phyloP scores from a whole-genome alignment of 139 green algal genomes.

The Diplosphaera chodatii region DNA sequence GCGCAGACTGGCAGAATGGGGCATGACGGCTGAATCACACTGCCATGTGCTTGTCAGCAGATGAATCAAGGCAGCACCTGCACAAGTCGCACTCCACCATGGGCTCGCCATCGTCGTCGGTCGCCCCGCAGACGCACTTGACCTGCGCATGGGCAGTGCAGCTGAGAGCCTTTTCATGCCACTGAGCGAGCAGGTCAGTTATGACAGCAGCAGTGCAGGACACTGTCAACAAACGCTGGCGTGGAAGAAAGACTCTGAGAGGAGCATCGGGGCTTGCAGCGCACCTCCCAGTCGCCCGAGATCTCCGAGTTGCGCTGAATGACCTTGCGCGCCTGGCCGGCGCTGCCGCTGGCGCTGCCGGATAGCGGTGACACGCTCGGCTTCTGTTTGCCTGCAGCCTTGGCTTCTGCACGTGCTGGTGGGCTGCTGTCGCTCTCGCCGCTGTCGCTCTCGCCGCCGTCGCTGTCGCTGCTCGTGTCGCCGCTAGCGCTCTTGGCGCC shows the following conservation, averaged over 20 bases:
- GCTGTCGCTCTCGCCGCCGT: background rate
- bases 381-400: background rate
- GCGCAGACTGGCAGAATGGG: too few relatives aligned
- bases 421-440: background rate
- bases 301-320: background rate
- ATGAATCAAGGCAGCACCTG: too few relatives aligned
- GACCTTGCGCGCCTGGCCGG: background rate
- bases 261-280: too few relatives aligned
- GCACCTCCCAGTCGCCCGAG: background rate
- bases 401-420: background rate
- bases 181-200: too few relatives aligned
- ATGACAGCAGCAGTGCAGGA: too few relatives aligned
- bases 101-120: slow-evolving; percentile 8
- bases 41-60: too few relatives aligned
- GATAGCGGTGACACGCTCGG: background rate
- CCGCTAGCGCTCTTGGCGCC: background rate
- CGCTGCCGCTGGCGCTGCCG: background rate
- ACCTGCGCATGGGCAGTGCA: slow-evolving; percentile 4
- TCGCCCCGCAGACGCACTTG: slow-evolving; percentile 9
- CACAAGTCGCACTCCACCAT: slow-evolving; percentile 26
- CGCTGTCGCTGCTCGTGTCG: background rate
- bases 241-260: too few relatives aligned
- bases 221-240: too few relatives aligned
- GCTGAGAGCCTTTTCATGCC: too few relatives aligned
- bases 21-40: too few relatives aligned